These are phyloP conservation scores for Apiotrichum brassicae DNA, from an alignment of 1,284 basidiomycete genomes.

Conservation along the genomic window DNA sequence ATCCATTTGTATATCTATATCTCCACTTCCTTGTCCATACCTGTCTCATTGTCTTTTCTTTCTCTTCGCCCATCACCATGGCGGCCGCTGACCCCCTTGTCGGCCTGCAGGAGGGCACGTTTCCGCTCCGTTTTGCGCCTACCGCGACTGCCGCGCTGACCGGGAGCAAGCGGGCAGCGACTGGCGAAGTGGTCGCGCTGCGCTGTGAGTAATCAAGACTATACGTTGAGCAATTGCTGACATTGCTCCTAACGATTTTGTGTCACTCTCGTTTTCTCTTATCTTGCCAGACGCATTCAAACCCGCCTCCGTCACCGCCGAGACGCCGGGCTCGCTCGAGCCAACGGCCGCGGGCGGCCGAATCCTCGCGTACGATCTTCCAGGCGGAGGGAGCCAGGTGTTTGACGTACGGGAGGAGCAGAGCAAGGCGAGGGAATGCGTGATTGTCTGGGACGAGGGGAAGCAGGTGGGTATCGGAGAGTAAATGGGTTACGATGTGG, in stretches of 20 bases:
- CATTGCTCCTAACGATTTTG: too few relatives aligned
- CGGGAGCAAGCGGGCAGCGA: background rate
- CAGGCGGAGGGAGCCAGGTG: constrained; percentile 27
- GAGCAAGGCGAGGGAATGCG: constrained; percentile 37
- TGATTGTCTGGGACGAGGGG: constrained; percentile 32
- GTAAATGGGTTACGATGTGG: too few relatives aligned
- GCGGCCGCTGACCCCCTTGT: constrained; percentile 15
- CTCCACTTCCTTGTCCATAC: too few relatives aligned
- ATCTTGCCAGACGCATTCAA: constrained; percentile 38
- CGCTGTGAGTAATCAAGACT: constrained; percentile 15
- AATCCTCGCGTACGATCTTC: constrained; percentile 4
- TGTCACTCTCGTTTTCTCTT: too few relatives aligned
- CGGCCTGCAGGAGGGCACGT: constrained; percentile 15
- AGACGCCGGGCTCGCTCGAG: constrained; percentile 24
- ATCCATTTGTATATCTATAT: too few relatives aligned
- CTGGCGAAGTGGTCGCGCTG: constrained; percentile 14
- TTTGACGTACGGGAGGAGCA: constrained; percentile 37
- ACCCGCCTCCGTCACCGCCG: constrained; percentile 30
- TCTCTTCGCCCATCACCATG: constrained; percentile 9
- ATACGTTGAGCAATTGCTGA: too few relatives aligned
- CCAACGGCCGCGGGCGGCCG: background rate
- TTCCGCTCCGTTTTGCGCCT: constrained; percentile 11
- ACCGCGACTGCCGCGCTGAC: constrained; percentile 6
- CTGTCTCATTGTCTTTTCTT: background rate
- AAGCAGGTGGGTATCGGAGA: constrained; percentile 22